Evolutionary conservation across 169 alveolate genomes (phyloP).

Genomic region (Besnoitia besnoiti): DNA sequence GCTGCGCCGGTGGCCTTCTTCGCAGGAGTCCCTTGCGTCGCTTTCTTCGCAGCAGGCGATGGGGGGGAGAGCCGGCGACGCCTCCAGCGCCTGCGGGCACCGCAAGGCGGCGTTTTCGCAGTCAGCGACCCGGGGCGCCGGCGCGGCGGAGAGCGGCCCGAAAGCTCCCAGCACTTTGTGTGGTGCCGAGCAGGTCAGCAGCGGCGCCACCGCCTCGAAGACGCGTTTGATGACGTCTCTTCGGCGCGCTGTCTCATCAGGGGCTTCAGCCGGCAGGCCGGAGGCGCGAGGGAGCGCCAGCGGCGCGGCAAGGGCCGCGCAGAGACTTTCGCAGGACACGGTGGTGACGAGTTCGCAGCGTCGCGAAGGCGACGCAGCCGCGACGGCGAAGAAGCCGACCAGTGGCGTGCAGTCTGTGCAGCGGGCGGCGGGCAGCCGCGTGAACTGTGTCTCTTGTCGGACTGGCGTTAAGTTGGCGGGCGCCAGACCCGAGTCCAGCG

Average conservation of each 20-base stretch:
- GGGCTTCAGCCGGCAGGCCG: neutral
- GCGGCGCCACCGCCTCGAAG: neutral
- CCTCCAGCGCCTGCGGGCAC: neutral
- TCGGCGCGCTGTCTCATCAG: neutral
- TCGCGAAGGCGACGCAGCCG: no score
- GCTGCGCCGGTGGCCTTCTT: no score
- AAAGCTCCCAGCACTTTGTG: no score
- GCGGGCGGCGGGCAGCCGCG: neutral
- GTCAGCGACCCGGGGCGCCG: no score
- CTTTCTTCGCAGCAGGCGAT: neutral
- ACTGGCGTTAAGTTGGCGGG: neutral
- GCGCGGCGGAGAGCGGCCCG: no score
- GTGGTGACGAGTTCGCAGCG: neutral
- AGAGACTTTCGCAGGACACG: neutral
- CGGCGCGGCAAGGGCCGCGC: neutral
- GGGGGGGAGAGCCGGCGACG: neutral
- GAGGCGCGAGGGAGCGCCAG: neutral
- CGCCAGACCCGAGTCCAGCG: no score
- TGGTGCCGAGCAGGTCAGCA: neutral
- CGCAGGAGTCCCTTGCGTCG: neutral
- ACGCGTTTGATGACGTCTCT: neutral
- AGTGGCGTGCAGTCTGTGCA: no score
- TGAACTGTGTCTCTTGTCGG: neutral
- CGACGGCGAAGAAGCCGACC: no score
- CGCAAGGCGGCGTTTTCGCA: neutral